These are phyloP conservation scores for Thuidium tamariscinum DNA, from an alignment of 225 moss, liverwort and hornwort genomes.

Conservation along the genomic window DNA sequence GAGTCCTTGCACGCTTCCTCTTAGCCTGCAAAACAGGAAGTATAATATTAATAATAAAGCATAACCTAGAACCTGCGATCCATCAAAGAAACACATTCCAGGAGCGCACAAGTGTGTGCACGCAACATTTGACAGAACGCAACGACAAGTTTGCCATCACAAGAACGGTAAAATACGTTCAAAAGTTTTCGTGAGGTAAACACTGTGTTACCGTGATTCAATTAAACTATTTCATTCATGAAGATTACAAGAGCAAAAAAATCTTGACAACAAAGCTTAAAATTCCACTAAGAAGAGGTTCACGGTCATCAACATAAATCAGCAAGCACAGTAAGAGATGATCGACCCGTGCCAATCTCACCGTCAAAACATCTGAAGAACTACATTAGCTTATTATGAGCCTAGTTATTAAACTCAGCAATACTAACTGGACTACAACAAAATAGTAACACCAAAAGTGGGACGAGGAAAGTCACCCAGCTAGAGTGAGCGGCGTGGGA, in stretches of 20 bases:
- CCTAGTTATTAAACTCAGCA: neutral
- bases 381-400: neutral
- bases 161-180: neutral
- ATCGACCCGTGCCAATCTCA: neutral
- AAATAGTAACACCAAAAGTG: constrained; percentile 19
- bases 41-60: neutral
- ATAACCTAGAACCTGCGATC: neutral
- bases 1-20: constrained; percentile 49
- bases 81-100: neutral
- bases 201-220: neutral
- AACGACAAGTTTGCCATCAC: neutral
- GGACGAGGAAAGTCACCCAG: constrained; percentile 37
- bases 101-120: neutral
- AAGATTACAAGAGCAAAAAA: neutral
- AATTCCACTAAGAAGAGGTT: neutral
- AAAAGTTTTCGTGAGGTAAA: neutral
- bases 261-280: neutral
- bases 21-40: constrained; percentile 35
- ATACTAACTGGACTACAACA: constrained; percentile 6
- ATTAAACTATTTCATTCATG: neutral
- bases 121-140: neutral
- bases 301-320: neutral
- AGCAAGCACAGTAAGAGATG: neutral
- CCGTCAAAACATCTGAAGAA: neutral
- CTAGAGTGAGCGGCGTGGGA: constrained; percentile 26